Evolutionary conservation across 1,284 basidiomycete genomes (phyloP), one percentile per base, ranked within the genome.

Genomic region (Moniliophthora roreri): DNA sequence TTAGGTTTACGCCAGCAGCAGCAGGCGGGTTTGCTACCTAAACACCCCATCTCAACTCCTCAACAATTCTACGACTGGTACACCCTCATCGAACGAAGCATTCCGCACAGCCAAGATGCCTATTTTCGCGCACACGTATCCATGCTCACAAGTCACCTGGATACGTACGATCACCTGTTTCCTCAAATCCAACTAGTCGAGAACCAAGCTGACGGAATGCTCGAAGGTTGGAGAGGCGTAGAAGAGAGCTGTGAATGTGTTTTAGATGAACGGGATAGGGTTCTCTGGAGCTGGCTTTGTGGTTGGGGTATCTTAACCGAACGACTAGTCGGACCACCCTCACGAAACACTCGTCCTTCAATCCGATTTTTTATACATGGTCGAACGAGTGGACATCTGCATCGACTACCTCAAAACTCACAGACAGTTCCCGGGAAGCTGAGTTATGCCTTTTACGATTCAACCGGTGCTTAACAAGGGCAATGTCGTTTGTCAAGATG

Each of bases 1-100:
- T 44, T n/a, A n/a, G n/a, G n/a, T n/a, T n/a, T n/a, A n/a, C n/a
- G n/a, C n/a, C n/a, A n/a, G n/a, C n/a, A n/a, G n/a, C n/a, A n/a
- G n/a, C n/a, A n/a, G n/a, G n/a, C n/a, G n/a, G n/a, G n/a, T n/a
- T n/a, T n/a, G n/a, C n/a, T n/a, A n/a, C n/a, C n/a, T n/a, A n/a
- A n/a, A n/a, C n/a, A n/a, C n/a, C n/a, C n/a, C n/a, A n/a, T 98
- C 41, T 81, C 87, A 57, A 95, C 92, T 0, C 87, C 93, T 0
- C 92, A 97, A 63, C 91, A 95, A 61, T 96, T 97, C 70, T 93
- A 95, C 64, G 95, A 97, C 71, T 96, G 93, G 87, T 95, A 94
- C 67, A 80, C 90, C 0, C 77, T 89, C 37, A 85, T 97, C 48
- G 93, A 96, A 58, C 79, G 89, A 16, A 89, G 88, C 1, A 91